A percentile compares a stretch with the other conserved stretches of the same genome.
Conservation (phyloP, 805 yeast species). For the Yamadazyma kitorensis region DNA sequence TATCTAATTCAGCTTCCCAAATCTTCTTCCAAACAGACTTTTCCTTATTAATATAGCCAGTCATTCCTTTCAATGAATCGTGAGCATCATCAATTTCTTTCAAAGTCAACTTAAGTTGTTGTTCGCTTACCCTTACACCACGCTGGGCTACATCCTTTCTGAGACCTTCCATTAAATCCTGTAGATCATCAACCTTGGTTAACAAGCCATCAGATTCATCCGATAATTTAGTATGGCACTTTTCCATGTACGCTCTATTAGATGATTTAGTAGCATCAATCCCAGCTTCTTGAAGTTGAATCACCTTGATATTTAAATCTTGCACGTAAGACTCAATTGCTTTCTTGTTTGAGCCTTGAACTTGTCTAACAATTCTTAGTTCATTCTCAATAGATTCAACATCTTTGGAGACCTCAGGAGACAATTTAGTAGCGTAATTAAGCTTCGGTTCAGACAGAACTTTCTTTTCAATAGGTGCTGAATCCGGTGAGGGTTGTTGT, state of each 20-base stretch:
- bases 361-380: conserved; percentile 55
- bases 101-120: conserved; percentile 64
- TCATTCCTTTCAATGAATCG: conserved; percentile 49
- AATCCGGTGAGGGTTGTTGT: not conserved
- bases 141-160: conserved; percentile 89
- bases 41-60: conserved; percentile 62
- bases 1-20: conserved; percentile 89
- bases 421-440: not conserved
- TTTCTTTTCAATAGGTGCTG: conserved; percentile 1
- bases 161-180: conserved; percentile 85
- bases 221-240: conserved; percentile 69
- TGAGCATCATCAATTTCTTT: conserved; percentile 65
- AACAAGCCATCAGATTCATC: conserved; percentile 72
- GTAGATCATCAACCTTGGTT: conserved; percentile 83
- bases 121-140: conserved; percentile 76
- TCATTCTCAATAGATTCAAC: conserved; percentile 43
- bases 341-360: conserved; percentile 45
- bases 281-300: conserved; percentile 50
- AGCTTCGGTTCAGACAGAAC: not conserved
- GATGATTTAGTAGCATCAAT: conserved; percentile 35
- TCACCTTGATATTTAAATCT: conserved; percentile 43
- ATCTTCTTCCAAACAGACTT: conserved; percentile 84
- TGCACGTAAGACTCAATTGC: conserved; percentile 42
- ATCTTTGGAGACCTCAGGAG: conserved; percentile 7
- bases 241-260: conserved; percentile 64